Conservation (phyloP, 2,329 filamentous ascomycete genomes). For the Acrocalymma vagum region DNA sequence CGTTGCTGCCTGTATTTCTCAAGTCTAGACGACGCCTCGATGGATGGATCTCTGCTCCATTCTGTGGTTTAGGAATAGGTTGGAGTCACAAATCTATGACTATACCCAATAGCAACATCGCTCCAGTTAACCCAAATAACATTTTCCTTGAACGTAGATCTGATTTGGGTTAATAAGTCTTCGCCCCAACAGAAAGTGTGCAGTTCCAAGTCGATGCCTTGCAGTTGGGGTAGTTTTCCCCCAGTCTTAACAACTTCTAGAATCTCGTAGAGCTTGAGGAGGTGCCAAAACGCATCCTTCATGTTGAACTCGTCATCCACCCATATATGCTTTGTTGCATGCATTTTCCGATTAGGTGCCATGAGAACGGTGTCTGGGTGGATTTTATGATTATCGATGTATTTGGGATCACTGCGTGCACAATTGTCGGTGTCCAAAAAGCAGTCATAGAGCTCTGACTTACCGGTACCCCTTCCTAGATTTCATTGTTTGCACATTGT, state of each 20-base stretch:
- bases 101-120: constrained; percentile 6
- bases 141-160: constrained; percentile 8
- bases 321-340: constrained; percentile 1
- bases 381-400: too few relatives aligned
- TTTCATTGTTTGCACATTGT: neutral
- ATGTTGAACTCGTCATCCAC: neutral
- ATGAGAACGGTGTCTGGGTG: too few relatives aligned
- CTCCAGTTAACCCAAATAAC: constrained; percentile 11
- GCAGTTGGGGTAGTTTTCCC: constrained; percentile 8
- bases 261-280: constrained; percentile 15
- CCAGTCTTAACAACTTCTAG: constrained; percentile 4
- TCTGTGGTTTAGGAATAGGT: too few relatives aligned
- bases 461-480: too few relatives aligned
- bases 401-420: too few relatives aligned
- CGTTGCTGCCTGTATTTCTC: too few relatives aligned
- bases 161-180: constrained; percentile 1
- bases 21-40: too few relatives aligned
- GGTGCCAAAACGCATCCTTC: neutral
- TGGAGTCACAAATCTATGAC: constrained; percentile 1
- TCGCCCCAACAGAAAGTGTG: constrained; percentile 8
- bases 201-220: constrained; percentile 13
- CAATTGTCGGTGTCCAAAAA: too few relatives aligned
- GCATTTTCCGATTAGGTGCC: constrained; percentile 6
- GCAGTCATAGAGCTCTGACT: too few relatives aligned
- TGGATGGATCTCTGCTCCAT: too few relatives aligned